Evolutionary conservation across 805 yeast species (phyloP).

Genomic region (Wickerhamomyces rabaulensis): DNA sequence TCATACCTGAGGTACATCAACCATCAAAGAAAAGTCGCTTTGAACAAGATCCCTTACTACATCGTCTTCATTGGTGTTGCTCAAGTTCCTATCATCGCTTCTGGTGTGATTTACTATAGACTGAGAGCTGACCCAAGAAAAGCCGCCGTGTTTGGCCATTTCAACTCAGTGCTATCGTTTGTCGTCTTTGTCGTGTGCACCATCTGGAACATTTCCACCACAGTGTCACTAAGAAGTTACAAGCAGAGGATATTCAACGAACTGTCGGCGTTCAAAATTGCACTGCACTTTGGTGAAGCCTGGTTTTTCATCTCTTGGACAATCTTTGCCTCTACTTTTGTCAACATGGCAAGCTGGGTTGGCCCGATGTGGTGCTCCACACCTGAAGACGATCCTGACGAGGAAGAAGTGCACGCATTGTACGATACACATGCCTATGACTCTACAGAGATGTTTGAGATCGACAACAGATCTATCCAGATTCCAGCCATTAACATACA

Average conservation of each 20-base stretch:
- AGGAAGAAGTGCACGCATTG: constrained; percentile 2
- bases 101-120: constrained; percentile 15
- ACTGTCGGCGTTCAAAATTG: constrained; percentile 43
- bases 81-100: not conserved
- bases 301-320: constrained; percentile 42
- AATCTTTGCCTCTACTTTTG: constrained; percentile 19
- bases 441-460: not conserved
- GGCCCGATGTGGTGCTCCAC: constrained; percentile 53
- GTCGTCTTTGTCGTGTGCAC: constrained; percentile 28
- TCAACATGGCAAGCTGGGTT: constrained; percentile 28
- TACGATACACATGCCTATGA: not conserved
- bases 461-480: not conserved
- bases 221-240: constrained; percentile 23
- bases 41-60: not conserved
- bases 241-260: constrained; percentile 16
- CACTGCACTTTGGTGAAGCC: constrained; percentile 33
- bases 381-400: constrained; percentile 23
- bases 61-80: not conserved
- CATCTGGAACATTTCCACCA: constrained; percentile 8
- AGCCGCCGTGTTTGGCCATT: constrained; percentile 25
- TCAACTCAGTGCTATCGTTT: constrained; percentile 30
- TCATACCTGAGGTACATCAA: not conserved
- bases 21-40: constrained; percentile 16
- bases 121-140: constrained; percentile 8
- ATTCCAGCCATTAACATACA: constrained; percentile 1